These are phyloP conservation scores for Ogataea neopini DNA, from an alignment of 805 yeast genomes.

Conservation along the genomic window DNA sequence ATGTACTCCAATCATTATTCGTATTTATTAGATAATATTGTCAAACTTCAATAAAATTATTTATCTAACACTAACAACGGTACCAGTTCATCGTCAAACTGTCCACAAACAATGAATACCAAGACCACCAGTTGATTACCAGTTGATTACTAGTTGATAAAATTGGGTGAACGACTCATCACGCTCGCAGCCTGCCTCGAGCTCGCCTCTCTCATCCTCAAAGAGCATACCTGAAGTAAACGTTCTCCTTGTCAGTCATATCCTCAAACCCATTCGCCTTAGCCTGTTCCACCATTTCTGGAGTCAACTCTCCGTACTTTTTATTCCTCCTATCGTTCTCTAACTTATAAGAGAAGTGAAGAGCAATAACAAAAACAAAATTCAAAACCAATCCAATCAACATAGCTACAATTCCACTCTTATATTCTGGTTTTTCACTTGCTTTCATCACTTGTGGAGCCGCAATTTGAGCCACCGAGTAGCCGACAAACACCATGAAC, in stretches of 20 bases:
- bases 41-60: too few relatives aligned
- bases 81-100: too few relatives aligned
- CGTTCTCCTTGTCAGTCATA: conserved; percentile 58
- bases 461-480: conserved; percentile 54
- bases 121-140: too few relatives aligned
- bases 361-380: conserved; percentile 20
- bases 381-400: conserved; percentile 37
- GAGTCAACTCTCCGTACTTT: conserved; percentile 31
- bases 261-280: conserved; percentile 54
- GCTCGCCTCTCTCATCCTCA: too few relatives aligned
- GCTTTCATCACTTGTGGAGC: conserved; percentile 64
- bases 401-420: conserved; percentile 44
- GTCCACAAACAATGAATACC: too few relatives aligned
- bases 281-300: conserved; percentile 20
- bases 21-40: neutral
- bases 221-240: conserved; percentile 49
- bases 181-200: too few relatives aligned
- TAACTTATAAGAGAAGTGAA: conserved; percentile 19
- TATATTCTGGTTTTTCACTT: conserved; percentile 49
- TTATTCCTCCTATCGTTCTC: conserved; percentile 53
- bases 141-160: too few relatives aligned
- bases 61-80: too few relatives aligned
- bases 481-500: conserved; percentile 54
- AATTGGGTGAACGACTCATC: too few relatives aligned
- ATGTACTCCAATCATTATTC: neutral